These are phyloP conservation scores for Irineochytrium annulatum DNA, from an alignment of 192 early-diverging fungal species.

Conservation along the genomic window DNA sequence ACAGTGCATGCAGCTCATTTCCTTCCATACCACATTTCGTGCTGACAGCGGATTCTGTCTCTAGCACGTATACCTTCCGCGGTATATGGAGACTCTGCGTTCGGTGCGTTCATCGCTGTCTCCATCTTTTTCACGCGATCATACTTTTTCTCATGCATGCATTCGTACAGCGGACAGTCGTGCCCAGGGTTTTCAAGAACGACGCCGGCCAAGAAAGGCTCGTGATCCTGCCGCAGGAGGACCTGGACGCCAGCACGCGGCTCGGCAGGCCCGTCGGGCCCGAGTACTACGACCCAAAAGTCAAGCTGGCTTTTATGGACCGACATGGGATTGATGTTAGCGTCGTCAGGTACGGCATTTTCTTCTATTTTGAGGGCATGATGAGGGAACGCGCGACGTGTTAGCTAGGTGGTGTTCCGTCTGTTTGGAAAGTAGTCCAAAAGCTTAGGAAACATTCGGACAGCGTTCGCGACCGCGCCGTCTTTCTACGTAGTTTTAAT, in stretches of 20 bases:
- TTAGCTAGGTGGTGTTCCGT: too few relatives aligned
- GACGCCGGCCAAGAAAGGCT: slow-evolving; percentile 12
- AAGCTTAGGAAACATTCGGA: too few relatives aligned
- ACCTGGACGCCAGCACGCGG: slow-evolving; percentile 5
- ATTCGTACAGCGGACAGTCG: slow-evolving; percentile 1
- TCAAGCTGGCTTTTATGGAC: slow-evolving; percentile 22
- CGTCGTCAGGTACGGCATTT: slow-evolving; percentile 7
- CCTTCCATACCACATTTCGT: too few relatives aligned
- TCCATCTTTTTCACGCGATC: too few relatives aligned
- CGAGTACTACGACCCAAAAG: slow-evolving; percentile 17
- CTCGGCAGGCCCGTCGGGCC: slow-evolving; percentile 16
- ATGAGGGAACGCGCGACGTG: too few relatives aligned
- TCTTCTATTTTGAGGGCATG: too few relatives aligned
- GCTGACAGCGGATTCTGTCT: too few relatives aligned
- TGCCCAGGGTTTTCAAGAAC: slow-evolving; percentile 14
- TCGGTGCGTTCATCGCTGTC: too few relatives aligned
- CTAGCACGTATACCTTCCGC: neutral
- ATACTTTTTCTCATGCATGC: too few relatives aligned
- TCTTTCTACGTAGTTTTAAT: too few relatives aligned
- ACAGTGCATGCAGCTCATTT: neutral
- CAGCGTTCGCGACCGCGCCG: too few relatives aligned
- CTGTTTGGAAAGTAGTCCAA: too few relatives aligned
- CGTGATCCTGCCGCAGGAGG: slow-evolving; percentile 23
- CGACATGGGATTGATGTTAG: slow-evolving; percentile 16
- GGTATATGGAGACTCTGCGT: neutral